phyloP scores from a whole-genome alignment of 805 yeast species.

The Pichia heedii region DNA sequence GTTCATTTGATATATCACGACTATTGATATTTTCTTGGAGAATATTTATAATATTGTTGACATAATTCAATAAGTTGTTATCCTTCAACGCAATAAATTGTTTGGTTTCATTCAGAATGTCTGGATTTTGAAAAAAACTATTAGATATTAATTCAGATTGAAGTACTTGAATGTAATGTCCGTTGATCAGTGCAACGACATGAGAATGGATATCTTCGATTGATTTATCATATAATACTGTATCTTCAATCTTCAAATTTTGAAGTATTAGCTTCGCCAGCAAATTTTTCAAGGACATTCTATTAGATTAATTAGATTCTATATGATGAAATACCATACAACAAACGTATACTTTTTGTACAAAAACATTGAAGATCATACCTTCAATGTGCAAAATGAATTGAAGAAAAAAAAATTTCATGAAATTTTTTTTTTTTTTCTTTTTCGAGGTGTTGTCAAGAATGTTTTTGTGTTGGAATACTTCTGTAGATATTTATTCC shows the following conservation, averaged over 20 bases:
- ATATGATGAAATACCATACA: not conserved
- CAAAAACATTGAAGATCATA: too few relatives aligned
- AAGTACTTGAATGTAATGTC: conserved; percentile 21
- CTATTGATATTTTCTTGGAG: not conserved
- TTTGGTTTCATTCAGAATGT: conserved; percentile 3
- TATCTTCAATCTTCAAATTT: not conserved
- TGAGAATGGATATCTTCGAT: not conserved
- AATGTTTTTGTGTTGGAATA: too few relatives aligned
- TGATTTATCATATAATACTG: not conserved
- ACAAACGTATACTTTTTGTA: too few relatives aligned
- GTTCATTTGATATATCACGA: not conserved
- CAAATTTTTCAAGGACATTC: not conserved
- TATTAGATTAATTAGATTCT: not conserved
- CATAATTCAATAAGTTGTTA: not conserved
- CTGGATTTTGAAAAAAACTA: conserved; percentile 12
- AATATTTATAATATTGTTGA: not conserved
- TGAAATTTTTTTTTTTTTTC: not conserved
- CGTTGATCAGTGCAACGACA: conserved; percentile 15
- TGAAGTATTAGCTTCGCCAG: not conserved
- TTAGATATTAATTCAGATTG: conserved; percentile 6
- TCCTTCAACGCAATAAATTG: not conserved
- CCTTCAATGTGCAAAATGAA: too few relatives aligned
- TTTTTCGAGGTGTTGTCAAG: too few relatives aligned
- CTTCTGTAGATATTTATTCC: too few relatives aligned
- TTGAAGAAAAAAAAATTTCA: not conserved